Percentiles rank a stretch among this genome's conserved stretches.
Conservation (phyloP, 208 protist genomes). For the Acanthamoeba sp. region DNA sequence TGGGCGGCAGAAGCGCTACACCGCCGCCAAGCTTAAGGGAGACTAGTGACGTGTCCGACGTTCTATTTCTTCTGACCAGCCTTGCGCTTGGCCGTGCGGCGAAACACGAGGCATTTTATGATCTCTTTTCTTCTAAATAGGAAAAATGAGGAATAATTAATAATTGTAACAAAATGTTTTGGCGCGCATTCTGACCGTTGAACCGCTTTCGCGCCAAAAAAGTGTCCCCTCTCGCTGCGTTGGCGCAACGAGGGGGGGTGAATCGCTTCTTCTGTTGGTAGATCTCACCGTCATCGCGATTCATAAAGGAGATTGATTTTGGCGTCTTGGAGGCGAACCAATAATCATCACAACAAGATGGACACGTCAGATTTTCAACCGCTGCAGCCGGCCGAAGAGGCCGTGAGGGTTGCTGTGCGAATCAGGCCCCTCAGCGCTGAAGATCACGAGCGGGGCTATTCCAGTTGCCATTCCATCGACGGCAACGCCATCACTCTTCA, state of each 20-base stretch:
- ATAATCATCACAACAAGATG: background rate
- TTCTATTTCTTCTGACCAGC: no score
- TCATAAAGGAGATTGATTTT: background rate
- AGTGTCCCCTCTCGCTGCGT: background rate
- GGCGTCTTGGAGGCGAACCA: conserved; percentile 7
- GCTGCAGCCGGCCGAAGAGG: background rate
- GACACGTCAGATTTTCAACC: conserved; percentile 34
- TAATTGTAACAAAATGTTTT: background rate
- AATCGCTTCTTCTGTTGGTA: no score
- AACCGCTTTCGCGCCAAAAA: background rate
- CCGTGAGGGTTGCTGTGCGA: conserved; percentile 22
- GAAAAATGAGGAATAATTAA: no score
- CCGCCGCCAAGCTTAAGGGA: conserved; percentile 21
- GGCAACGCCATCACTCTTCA: conserved; percentile 8
- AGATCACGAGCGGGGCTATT: conserved; percentile 21
- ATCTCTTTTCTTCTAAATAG: no score
- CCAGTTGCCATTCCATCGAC: background rate
- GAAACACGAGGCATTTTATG: no score
- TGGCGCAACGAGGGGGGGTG: background rate
- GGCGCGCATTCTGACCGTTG: background rate
- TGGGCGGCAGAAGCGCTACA: conserved; percentile 46
- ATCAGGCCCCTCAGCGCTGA: conserved; percentile 30
- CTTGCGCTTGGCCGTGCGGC: no score
- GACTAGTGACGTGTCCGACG: no score
- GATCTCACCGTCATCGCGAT: background rate